These are phyloP conservation scores for Larix kaempferi DNA, from an alignment of 75 land plant genomes.

Conservation along the genomic window DNA sequence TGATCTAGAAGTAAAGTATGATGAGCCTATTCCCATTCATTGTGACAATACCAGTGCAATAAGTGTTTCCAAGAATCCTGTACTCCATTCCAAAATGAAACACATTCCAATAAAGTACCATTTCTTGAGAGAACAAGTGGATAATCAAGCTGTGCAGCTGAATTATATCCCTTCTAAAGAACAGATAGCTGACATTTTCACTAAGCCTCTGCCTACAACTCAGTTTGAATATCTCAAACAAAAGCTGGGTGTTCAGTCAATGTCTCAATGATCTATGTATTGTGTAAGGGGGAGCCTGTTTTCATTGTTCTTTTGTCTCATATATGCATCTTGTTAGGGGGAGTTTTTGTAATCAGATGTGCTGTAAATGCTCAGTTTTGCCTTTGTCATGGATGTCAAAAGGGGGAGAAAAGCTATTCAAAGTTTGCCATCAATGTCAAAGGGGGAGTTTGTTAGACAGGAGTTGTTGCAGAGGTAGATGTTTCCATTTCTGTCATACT, in stretches of 20 bases:
- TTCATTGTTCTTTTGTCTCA: too few species aligned
- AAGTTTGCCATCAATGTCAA: too few species aligned
- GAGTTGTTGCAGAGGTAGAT: too few species aligned
- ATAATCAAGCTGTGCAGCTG: not conserved
- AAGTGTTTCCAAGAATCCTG: conserved; percentile 4
- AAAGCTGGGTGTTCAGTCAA: not conserved
- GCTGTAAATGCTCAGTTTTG: too few species aligned
- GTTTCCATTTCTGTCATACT: too few species aligned
- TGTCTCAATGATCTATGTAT: too few species aligned
- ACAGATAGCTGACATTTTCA: not conserved
- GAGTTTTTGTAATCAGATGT: too few species aligned
- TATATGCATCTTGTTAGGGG: too few species aligned
- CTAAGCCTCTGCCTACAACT: not conserved
- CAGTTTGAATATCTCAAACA: not conserved
- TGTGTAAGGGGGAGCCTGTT: too few species aligned
- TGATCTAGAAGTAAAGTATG: not conserved
- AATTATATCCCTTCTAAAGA: not conserved
- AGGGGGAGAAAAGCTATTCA: too few species aligned
- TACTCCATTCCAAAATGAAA: conserved; percentile 6
- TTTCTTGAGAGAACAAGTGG: not conserved
- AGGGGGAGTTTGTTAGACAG: too few species aligned
- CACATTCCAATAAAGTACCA: not conserved
- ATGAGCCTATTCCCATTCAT: not conserved
- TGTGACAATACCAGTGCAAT: conserved; percentile 8
- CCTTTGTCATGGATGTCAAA: too few species aligned